Conservation (phyloP, 1,284 basidiomycete species). For the Sanghuangporus weigelae region DNA sequence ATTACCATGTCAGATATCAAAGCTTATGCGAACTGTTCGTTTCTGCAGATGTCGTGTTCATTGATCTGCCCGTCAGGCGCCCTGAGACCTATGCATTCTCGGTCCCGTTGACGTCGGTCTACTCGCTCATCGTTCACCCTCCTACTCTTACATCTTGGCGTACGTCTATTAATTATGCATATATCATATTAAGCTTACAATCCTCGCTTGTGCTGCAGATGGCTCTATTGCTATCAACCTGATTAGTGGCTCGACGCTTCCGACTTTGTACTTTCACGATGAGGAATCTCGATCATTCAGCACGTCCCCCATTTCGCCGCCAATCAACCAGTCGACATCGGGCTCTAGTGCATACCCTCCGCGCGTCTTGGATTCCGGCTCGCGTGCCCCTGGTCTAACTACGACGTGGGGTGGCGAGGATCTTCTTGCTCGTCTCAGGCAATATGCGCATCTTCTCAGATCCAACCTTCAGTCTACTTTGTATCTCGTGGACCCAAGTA, state of each 20-base stretch:
- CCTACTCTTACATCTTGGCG: conserved; percentile 87
- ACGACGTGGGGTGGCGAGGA: conserved; percentile 82
- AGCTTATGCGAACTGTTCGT: not conserved
- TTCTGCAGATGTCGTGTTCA: conserved; percentile 64
- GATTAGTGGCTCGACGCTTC: conserved; percentile 84
- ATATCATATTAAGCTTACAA: conserved; percentile 1
- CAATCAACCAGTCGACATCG: conserved; percentile 25
- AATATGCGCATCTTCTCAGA: conserved; percentile 71
- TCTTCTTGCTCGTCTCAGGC: conserved; percentile 64
- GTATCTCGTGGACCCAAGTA: conserved; percentile 89
- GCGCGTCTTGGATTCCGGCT: conserved; percentile 29
- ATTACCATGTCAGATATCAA: not conserved
- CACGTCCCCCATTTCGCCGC: conserved; percentile 40
- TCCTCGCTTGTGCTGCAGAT: conserved; percentile 37
- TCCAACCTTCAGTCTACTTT: conserved; percentile 76
- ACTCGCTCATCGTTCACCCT: conserved; percentile 83
- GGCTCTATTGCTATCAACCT: conserved; percentile 80
- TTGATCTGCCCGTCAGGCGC: conserved; percentile 68
- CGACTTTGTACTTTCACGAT: conserved; percentile 93
- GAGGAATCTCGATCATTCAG: conserved; percentile 85
- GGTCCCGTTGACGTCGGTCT: conserved; percentile 82
- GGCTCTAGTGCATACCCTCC: conserved; percentile 53
- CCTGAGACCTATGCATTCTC: conserved; percentile 95
- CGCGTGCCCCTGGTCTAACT: conserved; percentile 26
- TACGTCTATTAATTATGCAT: conserved; percentile 42